A percentile compares a stretch with the other conserved stretches of the same genome.
These are phyloP conservation scores for Globisporangium cystogenes DNA, from an alignment of 352 stramenopile genomes.

Conservation along the genomic window DNA sequence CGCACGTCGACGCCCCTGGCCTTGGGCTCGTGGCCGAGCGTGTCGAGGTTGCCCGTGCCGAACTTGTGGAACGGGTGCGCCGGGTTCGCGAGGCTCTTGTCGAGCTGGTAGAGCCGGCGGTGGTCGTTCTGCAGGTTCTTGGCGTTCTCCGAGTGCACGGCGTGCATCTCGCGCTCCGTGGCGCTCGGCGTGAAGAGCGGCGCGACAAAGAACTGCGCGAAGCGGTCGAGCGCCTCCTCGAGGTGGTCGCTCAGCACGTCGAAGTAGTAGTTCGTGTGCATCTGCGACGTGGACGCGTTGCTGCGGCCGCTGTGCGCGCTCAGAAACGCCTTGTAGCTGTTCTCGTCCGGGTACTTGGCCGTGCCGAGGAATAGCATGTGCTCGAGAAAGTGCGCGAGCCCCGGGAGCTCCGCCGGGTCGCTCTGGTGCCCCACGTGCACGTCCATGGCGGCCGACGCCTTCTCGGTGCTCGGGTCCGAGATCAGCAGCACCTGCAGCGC, in stretches of 20 bases:
- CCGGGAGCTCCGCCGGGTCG: constrained; percentile 83
- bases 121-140: constrained; percentile 96
- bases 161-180: constrained; percentile 93
- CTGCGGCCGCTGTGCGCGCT: constrained; percentile 89
- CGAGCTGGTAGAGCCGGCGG: constrained; percentile 76
- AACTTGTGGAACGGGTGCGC: constrained; percentile 88
- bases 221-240: constrained; percentile 90
- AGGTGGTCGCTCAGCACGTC: constrained; percentile 84
- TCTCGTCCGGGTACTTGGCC: constrained; percentile 94
- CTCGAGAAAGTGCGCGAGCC: constrained; percentile 91
- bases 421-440: constrained; percentile 93
- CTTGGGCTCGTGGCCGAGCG: constrained; percentile 41
- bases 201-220: constrained; percentile 97
- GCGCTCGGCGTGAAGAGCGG: constrained; percentile 90
- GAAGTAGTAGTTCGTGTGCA: constrained; percentile 98
- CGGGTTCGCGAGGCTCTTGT: constrained; percentile 65
- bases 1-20: constrained; percentile 52
- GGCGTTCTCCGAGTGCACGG: constrained; percentile 95
- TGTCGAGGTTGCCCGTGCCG: constrained; percentile 87
- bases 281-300: constrained; percentile 96
- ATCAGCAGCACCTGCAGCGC: constrained; percentile 76
- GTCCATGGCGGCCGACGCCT: constrained; percentile 92
- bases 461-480: constrained; percentile 89
- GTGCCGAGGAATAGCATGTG: constrained; percentile 98
- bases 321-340: constrained; percentile 93